Evolutionary conservation across 345 rosid species (phyloP).

Genomic region (Sisymbrium altissimum): DNA sequence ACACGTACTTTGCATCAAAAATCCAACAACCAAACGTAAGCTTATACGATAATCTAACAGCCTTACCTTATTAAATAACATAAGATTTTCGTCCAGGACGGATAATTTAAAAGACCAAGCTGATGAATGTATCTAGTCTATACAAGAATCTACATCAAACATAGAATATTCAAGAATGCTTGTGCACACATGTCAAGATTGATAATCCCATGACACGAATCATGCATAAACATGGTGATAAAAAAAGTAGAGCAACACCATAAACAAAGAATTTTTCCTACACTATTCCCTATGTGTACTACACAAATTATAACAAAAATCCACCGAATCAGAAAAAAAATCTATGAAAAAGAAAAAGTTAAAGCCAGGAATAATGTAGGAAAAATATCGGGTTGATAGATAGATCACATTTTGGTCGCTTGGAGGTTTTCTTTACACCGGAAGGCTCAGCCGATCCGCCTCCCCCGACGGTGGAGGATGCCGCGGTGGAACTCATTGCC

Average conservation of each 20-base stretch:
- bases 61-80: not conserved
- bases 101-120: no score
- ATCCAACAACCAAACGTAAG: not conserved
- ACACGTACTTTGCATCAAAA: not conserved
- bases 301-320: not conserved
- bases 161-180: not conserved
- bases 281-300: no score
- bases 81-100: not conserved
- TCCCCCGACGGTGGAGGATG: slow-evolving; percentile 54
- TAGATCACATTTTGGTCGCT: slow-evolving; percentile 82
- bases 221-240: not conserved
- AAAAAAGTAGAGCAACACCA: not conserved
- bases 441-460: slow-evolving; percentile 74
- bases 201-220: not conserved
- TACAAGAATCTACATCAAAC: no score
- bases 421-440: slow-evolving; percentile 57
- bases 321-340: not conserved
- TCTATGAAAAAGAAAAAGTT: not conserved
- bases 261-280: not conserved
- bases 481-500: slow-evolving; percentile 46
- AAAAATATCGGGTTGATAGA: not conserved
- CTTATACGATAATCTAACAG: not conserved
- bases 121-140: no score
- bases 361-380: not conserved
- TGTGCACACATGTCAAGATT: not conserved